Evolutionary conservation across 2,329 filamentous ascomycete genomes (phyloP), one percentile per base, ranked within the genome.

Genomic region (Sclerotinia trifoliorum): DNA sequence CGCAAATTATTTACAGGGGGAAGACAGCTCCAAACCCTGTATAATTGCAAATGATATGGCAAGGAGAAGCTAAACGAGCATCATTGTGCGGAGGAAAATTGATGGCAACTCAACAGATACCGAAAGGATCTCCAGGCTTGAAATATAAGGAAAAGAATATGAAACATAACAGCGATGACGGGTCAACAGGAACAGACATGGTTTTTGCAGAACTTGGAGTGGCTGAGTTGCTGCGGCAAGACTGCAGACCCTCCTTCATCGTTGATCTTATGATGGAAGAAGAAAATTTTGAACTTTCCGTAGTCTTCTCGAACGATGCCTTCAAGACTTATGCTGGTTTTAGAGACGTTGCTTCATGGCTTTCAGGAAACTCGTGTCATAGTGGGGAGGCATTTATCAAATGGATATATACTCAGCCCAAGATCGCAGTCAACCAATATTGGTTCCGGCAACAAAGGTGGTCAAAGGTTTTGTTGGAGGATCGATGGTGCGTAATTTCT

Each of bases 401-500:
- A 58, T 58, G 56, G 56, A 44, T 58, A 44, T 4, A 58, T 58
- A 58, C 56, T 44, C 32, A n/a, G 15, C 56, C 56, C n/a, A 58
- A 11, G n/a, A 55, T 13, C 8, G 24, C 56, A 44, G 39, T 26
- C 21, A 58, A 58, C 17, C 32, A 26, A 44, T 58, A 58, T 44
- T 58, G 56, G 56, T 58, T 58, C 17, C 56, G n/a, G 32, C 21
- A 26, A n/a, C 56, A 58, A 58, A 58, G 39, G n/a, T 58, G 56
- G 56, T 58, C 56, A 1, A 58, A 42, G 35, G 56, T 58, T 44
- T 8, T 26, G 21, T 44, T 58, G 3, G 56, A 32, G 42, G 56
- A 58, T 19, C 56, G 56, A 44, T 58, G 56, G 56, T 58, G 56
- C 17, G 56, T 58, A 7, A 21, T 58, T 17, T 58, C 56, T 8